Percentiles rank a stretch among this genome's conserved stretches.
Conservation (phyloP, 2,329 filamentous ascomycete species). For the Talaromyces sp. region DNA sequence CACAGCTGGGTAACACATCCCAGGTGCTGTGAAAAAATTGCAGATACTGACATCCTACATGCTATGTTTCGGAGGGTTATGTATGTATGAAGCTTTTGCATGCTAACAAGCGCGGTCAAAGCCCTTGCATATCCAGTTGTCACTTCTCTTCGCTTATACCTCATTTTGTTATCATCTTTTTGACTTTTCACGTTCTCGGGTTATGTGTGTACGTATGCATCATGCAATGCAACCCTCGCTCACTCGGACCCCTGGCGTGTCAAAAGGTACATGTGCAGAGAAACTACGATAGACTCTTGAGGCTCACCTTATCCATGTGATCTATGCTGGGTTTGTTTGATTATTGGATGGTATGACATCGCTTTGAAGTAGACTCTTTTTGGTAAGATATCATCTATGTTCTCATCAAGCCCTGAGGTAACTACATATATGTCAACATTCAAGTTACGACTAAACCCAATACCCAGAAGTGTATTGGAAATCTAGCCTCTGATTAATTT, state of each 20-base stretch:
- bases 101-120: not conserved
- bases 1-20: not conserved
- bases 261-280: not conserved
- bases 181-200: not conserved
- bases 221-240: constrained; percentile 4
- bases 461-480: not conserved
- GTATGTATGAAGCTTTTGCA: not conserved
- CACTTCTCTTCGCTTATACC: not conserved
- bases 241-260: constrained; percentile 1
- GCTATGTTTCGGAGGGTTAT: not conserved
- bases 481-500: not conserved
- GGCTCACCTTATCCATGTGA: not conserved
- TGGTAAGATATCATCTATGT: not conserved
- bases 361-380: not conserved
- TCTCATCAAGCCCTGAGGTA: no score
- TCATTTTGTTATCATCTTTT: not conserved
- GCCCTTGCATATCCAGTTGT: not conserved
- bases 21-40: not conserved
- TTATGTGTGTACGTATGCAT: not conserved
- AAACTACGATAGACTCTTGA: not conserved
- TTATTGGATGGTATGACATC: not conserved
- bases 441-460: not conserved
- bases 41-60: not conserved
- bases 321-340: not conserved
- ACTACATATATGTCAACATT: not conserved